These are phyloP conservation scores for Talaromyces sp. DNA, from an alignment of 2,329 filamentous ascomycete species.

Conservation along the genomic window DNA sequence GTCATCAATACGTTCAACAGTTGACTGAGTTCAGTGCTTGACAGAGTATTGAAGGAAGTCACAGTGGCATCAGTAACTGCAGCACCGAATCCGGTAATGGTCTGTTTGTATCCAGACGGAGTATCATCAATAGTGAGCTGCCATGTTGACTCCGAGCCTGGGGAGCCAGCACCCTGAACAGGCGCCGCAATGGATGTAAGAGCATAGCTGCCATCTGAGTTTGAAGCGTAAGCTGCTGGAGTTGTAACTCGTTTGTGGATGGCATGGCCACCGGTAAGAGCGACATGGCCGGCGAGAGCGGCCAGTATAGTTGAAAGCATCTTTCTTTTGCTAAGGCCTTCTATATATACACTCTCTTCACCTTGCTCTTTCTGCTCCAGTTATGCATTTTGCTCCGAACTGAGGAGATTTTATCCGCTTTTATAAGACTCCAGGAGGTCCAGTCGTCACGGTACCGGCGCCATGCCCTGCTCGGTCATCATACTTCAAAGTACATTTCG, in stretches of 20 bases:
- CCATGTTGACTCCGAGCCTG: conserved; percentile 7
- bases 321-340: neutral
- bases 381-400: neutral
- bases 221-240: conserved; percentile 14
- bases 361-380: neutral
- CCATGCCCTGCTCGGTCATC: neutral
- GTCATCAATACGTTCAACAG: conserved; percentile 9
- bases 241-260: conserved; percentile 10
- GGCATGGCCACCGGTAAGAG: neutral
- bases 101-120: conserved; percentile 14
- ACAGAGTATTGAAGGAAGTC: conserved; percentile 8
- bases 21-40: neutral
- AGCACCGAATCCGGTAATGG: conserved; percentile 9
- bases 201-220: conserved; percentile 1
- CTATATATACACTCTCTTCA: neutral
- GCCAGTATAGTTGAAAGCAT: conserved; percentile 9
- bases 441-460: neutral
- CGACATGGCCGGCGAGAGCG: conserved; percentile 12
- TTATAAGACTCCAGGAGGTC: neutral
- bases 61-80: conserved; percentile 15
- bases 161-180: neutral
- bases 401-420: neutral
- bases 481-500: neutral
- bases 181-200: conserved; percentile 10
- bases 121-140: conserved; percentile 12